A percentile compares a stretch with the other conserved stretches of the same genome.
Conservation (phyloP, 495 filamentous ascomycete species). For the Coniosporium apollinis region DNA sequence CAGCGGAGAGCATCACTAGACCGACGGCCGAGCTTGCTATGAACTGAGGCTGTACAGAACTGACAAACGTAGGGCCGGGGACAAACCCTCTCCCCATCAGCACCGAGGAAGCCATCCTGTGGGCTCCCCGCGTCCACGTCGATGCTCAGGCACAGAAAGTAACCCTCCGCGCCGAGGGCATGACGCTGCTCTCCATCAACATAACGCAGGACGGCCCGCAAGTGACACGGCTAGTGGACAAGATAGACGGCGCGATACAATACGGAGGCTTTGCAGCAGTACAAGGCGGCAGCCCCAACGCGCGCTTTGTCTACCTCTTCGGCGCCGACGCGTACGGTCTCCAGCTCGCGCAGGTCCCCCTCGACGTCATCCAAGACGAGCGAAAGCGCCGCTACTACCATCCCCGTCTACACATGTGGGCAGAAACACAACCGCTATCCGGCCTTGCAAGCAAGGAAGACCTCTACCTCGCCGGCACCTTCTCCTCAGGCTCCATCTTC, state of each 20-base stretch:
- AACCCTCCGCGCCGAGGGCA: background rate
- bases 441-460: background rate
- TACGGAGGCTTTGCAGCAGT: background rate
- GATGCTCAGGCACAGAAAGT: background rate
- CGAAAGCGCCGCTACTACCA: background rate
- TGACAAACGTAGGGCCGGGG: background rate
- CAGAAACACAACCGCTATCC: background rate
- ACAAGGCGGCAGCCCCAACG: background rate
- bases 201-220: background rate
- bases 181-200: background rate
- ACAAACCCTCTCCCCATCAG: background rate
- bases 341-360: background rate
- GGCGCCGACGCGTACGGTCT: background rate
- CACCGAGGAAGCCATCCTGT: background rate
- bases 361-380: background rate
- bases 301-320: background rate
- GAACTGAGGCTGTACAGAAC: too few relatives aligned
- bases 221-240: background rate
- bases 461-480: conserved; percentile 13
- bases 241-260: background rate
- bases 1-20: too few relatives aligned
- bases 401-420: background rate
- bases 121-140: background rate
- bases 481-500: conserved; percentile 19
- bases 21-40: too few relatives aligned